These are phyloP conservation scores for Penicillium sp. DNA, from an alignment of 2,329 filamentous ascomycete genomes.

Conservation along the genomic window DNA sequence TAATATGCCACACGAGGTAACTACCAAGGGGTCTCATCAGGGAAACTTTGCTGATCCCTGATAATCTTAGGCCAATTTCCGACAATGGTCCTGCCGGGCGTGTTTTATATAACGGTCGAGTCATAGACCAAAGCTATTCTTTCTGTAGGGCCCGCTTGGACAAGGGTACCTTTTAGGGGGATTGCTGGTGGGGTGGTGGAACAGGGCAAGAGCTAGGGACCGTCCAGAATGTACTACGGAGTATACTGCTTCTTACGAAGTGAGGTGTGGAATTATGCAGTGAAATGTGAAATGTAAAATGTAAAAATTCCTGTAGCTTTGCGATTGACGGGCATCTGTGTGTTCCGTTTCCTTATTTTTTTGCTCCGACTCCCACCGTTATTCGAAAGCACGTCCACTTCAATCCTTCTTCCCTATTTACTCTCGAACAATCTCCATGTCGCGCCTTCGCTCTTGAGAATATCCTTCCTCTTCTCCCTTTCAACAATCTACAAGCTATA, in stretches of 20 bases:
- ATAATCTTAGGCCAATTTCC: conserved; percentile 21
- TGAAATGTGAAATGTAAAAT: not conserved
- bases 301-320: conserved; percentile 4
- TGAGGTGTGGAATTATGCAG: conserved; percentile 17
- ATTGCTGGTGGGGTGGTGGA: conserved; percentile 5
- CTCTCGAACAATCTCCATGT: not conserved
- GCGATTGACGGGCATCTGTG: conserved; percentile 5
- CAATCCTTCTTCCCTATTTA: not conserved
- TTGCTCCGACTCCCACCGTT: conserved; percentile 5
- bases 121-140: conserved; percentile 10
- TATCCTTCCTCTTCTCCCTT: not conserved
- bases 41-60: conserved; percentile 17
- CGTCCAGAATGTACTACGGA: conserved; percentile 9
- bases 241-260: conserved; percentile 12
- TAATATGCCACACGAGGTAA: conserved; percentile 19
- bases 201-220: conserved; percentile 8
- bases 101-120: conserved; percentile 9
- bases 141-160: conserved; percentile 19
- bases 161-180: conserved; percentile 8
- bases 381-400: not conserved
- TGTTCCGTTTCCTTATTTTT: conserved; percentile 1
- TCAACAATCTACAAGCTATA: not conserved
- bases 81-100: conserved; percentile 6
- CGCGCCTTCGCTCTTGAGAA: not conserved
- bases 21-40: conserved; percentile 5